Conservation (phyloP, 2,329 filamentous ascomycete species). For the Diaporthe vaccinii region DNA sequence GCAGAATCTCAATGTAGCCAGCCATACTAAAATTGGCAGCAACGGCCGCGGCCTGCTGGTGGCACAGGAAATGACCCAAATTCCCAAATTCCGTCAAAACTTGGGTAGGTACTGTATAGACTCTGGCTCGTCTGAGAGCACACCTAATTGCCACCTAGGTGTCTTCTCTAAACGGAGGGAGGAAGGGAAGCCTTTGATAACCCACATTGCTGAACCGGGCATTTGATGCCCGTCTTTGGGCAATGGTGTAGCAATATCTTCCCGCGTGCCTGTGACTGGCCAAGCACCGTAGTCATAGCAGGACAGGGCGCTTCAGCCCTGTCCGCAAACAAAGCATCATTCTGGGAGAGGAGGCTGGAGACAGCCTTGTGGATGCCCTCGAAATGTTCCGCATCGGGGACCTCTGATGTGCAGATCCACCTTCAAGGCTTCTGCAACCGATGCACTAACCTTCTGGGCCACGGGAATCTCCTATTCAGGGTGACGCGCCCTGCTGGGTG, state of each 20-base stretch:
- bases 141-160: not conserved
- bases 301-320: not conserved
- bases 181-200: not conserved
- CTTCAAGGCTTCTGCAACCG: conserved; percentile 17
- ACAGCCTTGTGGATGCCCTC: conserved; percentile 29
- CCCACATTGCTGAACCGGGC: not conserved
- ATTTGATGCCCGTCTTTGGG: not conserved
- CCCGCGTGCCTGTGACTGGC: not conserved
- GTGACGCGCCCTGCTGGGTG: conserved; percentile 1
- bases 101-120: not conserved
- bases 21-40: conserved; percentile 12
- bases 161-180: too few species aligned
- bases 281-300: not conserved
- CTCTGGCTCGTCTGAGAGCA: not conserved
- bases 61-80: not conserved
- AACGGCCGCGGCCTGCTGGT: not conserved
- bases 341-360: conserved; percentile 1
- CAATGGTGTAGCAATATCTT: not conserved
- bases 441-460: conserved; percentile 8
- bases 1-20: not conserved
- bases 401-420: conserved; percentile 8
- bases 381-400: conserved; percentile 26
- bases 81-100: not conserved
- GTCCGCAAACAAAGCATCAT: conserved; percentile 2
- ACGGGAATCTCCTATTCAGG: conserved; percentile 2